Evolutionary conservation across 2,329 filamentous ascomycete genomes (phyloP).

Genomic region (Ophiocordyceps sinensis): DNA sequence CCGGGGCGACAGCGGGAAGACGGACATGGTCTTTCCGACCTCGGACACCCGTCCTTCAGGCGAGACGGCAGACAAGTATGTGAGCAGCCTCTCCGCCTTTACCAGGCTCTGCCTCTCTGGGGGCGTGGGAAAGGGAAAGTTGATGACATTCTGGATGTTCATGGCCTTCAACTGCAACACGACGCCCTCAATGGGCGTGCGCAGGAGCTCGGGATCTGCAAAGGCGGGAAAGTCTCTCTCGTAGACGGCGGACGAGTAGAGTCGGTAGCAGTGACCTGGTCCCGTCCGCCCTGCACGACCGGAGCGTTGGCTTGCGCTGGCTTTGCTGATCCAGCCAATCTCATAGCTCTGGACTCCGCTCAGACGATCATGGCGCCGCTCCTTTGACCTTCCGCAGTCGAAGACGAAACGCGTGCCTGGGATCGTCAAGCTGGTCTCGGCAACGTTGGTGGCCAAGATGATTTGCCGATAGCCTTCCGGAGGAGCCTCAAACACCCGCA

Average conservation of each 20-base stretch:
- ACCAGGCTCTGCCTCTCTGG: conserved; percentile 63
- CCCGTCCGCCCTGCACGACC: conserved; percentile 93
- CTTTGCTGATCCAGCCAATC: conserved; percentile 94
- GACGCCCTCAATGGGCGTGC: conserved; percentile 84
- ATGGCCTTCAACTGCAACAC: conserved; percentile 92
- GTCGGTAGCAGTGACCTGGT: conserved; percentile 84
- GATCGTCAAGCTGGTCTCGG: conserved; percentile 93
- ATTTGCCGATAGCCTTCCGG: conserved; percentile 75
- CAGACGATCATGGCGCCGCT: conserved; percentile 72
- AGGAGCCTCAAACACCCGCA: conserved; percentile 74
- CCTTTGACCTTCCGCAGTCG: conserved; percentile 83
- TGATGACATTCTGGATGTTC: conserved; percentile 77
- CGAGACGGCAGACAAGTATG: conserved; percentile 70
- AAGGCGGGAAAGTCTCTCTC: conserved; percentile 81
- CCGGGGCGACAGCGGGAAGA: conserved; percentile 80
- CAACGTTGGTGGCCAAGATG: conserved; percentile 88
- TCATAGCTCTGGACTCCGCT: conserved; percentile 94
- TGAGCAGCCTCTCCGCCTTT: conserved; percentile 74
- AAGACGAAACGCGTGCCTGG: conserved; percentile 93
- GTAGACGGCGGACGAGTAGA: conserved; percentile 91
- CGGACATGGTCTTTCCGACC: conserved; percentile 66
- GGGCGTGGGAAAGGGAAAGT: conserved; percentile 91
- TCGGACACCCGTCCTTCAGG: conserved; percentile 60
- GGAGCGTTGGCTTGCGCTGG: conserved; percentile 78
- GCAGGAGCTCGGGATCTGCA: conserved; percentile 72